phyloP scores from a whole-genome alignment of 805 yeast species.

The Scheffersomyces coipomensis region DNA sequence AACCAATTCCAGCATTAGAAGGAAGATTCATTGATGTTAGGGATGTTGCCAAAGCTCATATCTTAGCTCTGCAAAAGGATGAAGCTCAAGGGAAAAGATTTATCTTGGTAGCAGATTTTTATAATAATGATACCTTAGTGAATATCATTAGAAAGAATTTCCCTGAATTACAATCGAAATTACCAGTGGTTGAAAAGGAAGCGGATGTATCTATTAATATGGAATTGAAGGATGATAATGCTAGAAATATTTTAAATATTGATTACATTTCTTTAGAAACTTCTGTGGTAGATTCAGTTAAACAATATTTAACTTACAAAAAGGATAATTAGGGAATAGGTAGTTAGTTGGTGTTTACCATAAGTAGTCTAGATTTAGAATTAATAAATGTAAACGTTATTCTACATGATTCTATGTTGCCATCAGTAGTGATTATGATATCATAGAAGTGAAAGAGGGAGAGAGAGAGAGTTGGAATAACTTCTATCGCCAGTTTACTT shows the following conservation, averaged over 20 bases:
- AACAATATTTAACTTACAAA: no score
- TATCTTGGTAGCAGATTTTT: conserved; percentile 12
- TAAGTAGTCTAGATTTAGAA: no score
- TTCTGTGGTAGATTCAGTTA: conserved; percentile 41
- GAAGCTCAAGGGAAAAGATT: conserved; percentile 33
- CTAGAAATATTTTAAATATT: conserved; percentile 35
- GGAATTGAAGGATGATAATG: neutral
- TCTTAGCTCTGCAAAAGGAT: conserved; percentile 43
- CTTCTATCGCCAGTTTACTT: no score
- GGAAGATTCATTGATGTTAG: conserved; percentile 49
- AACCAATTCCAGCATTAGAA: conserved; percentile 11
- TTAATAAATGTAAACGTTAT: no score
- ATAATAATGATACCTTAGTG: conserved; percentile 16
- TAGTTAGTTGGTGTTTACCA: neutral
- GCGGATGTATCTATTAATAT: neutral
- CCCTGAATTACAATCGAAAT: conserved; percentile 14
- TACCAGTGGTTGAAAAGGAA: neutral
- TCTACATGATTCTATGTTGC: no score
- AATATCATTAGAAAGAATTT: conserved; percentile 19
- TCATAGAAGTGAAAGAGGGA: no score
- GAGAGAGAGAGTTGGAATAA: no score
- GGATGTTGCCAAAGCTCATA: conserved; percentile 62
- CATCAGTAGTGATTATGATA: no score
- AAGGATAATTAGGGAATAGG: no score
- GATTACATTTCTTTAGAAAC: conserved; percentile 36